Base-by-base conservation (phyloP, 2,329 filamentous ascomycete genomes). In the Ceratocystis ficicola region DNA sequence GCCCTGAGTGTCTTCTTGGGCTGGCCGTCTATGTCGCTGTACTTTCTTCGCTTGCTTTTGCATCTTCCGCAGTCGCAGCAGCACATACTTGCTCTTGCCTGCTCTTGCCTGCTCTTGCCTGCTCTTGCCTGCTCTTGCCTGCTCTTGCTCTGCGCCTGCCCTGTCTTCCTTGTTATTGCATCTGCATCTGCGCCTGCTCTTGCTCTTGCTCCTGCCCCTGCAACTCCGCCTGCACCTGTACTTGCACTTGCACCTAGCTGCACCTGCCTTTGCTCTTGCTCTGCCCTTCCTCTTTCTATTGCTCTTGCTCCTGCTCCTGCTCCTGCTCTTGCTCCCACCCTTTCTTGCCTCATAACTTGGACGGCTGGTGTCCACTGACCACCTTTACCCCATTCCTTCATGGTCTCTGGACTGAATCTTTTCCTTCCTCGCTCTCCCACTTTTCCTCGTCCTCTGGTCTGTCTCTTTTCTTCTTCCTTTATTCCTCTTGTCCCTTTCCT, bases 401-500 rank as follows among this genome's bases (percentile, higher is more conserved):
- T 30, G 32, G 52, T 57, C 52, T 28, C 25, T 57, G 17, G 22
- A 25, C 12, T 41, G 36, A 8, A 57, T 28, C 17, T 57, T 57
- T 57, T 57, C 52, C 52, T 57, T 25, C n/a, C 52, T 57, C 12
- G 4, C 36, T 41, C 36, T 41, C 36, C 36, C 36, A 41, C 36
- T 61, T 61, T 61, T 59, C 25, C 30, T 59, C 25, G 32, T 52
- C 48, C 59, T 62, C 59, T 32, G 20, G 28, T 62, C 36, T 61
- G 32, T 44, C 41, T 20, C 22, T 61, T 36, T 61, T 57, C 52
- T 44, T 62, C 60, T 44, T 62, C 36, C 36, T 61, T 61, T 61
- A 30, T 61, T 57, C 52, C 60, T 62, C 60, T 44, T 62, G 41
- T 62, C 60, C 60, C 60, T 62, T 62, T 46, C 44, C 59, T 62